phyloP scores from a whole-genome alignment of 192 early-diverging fungal species.

The Coemansia sp. region DNA sequence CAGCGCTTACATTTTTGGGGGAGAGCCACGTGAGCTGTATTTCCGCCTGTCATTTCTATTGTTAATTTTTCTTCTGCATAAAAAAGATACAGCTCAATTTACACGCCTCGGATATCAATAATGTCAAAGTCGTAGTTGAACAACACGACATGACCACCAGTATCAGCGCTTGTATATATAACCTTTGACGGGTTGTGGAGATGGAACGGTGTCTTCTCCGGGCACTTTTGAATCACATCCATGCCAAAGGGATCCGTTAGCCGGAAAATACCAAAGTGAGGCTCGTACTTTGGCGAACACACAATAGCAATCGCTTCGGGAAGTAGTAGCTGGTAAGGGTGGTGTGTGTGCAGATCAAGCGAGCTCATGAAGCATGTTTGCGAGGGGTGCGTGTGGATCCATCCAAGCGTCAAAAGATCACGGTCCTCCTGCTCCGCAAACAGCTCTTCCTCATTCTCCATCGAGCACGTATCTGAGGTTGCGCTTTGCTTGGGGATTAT shows the following conservation, averaged over 20 bases:
- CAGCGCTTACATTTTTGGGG: slow-evolving; percentile 1
- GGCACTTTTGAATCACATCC: slow-evolving; percentile 73
- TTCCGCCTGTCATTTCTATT: no score
- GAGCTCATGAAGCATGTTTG: slow-evolving; percentile 94
- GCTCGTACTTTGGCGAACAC: slow-evolving; percentile 69
- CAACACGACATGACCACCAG: slow-evolving; percentile 44
- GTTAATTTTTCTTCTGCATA: no score
- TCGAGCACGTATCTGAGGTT: slow-evolving; percentile 83
- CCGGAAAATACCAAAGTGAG: slow-evolving; percentile 79
- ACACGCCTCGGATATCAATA: slow-evolving; percentile 39
- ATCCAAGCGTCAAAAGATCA: slow-evolving; percentile 81
- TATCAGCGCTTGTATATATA: slow-evolving; percentile 45
- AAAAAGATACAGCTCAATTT: background rate
- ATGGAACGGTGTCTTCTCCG: slow-evolving; percentile 71
- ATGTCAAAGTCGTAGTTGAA: slow-evolving; percentile 54
- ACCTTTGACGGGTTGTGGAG: slow-evolving; percentile 62
- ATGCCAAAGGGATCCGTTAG: slow-evolving; percentile 84
- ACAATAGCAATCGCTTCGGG: slow-evolving; percentile 94
- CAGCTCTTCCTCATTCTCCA: slow-evolving; percentile 80
- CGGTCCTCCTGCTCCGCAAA: slow-evolving; percentile 73
- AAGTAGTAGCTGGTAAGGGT: slow-evolving; percentile 84
- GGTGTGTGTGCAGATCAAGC: slow-evolving; percentile 90
- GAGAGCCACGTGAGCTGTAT: slow-evolving; percentile 1
- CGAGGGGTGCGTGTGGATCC: slow-evolving; percentile 94
- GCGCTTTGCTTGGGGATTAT: slow-evolving; percentile 89